These are phyloP conservation scores for Dioscorea cayenensis DNA, from an alignment of 116 monocot genomes.

Conservation along the genomic window DNA sequence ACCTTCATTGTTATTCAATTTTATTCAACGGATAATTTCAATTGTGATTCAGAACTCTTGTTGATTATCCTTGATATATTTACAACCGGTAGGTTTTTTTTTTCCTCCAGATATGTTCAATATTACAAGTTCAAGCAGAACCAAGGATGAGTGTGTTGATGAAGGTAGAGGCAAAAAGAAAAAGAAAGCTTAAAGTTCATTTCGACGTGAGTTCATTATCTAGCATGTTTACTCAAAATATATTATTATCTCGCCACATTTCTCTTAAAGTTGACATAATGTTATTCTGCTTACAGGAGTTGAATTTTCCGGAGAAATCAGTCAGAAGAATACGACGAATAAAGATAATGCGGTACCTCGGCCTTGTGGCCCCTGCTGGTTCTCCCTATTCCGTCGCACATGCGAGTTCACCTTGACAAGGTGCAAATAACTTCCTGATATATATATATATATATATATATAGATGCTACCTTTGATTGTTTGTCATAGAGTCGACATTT, in stretches of 20 bases:
- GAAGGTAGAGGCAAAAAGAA: constrained; percentile 35
- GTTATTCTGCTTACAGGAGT: constrained; percentile 22
- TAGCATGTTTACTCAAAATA: constrained; percentile 4
- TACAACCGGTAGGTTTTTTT: too few species aligned
- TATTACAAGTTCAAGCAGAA: constrained; percentile 12
- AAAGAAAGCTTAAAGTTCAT: constrained; percentile 42
- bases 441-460: too few species aligned
- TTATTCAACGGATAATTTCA: too few species aligned
- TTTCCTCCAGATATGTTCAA: constrained; percentile 23
- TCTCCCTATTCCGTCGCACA: constrained; percentile 31
- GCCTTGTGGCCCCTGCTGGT: constrained; percentile 44
- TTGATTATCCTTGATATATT: not conserved
- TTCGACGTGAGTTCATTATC: constrained; percentile 30
- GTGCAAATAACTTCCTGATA: not conserved
- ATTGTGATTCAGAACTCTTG: not conserved
- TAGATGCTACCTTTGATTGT: not conserved
- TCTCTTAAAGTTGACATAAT: not conserved
- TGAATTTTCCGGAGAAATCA: constrained; percentile 24
- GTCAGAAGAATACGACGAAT: constrained; percentile 29
- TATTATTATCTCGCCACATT: not conserved
- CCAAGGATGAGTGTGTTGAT: not conserved
- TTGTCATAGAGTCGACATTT: not conserved
- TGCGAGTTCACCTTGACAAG: not conserved
- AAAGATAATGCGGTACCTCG: constrained; percentile 55
- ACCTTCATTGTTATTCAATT: not conserved